These are phyloP conservation scores for Protomyces pachydermus DNA, from an alignment of 1,139 yeast genomes.

Conservation along the genomic window DNA sequence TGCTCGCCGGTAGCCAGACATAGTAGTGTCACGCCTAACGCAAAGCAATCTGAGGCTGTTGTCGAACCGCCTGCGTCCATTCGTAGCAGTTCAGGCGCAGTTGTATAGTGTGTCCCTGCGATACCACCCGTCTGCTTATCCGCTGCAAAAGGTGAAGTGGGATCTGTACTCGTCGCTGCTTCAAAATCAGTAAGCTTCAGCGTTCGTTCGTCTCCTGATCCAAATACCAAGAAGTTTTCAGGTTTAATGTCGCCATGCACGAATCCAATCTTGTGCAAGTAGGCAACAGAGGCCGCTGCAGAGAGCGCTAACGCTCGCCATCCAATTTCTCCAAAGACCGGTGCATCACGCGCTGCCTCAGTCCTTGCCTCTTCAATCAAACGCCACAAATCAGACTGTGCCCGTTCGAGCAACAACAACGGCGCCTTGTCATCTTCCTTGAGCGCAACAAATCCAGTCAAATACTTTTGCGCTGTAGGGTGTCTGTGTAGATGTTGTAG, in stretches of 20 bases:
- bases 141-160: not conserved
- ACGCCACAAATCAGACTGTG: not conserved
- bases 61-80: not conserved
- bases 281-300: conserved; percentile 1
- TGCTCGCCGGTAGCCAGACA: conserved; percentile 18
- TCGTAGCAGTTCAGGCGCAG: conserved; percentile 15
- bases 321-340: not conserved
- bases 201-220: conserved; percentile 59
- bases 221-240: conserved; percentile 58
- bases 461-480: not conserved
- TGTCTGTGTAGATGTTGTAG: not conserved
- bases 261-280: conserved; percentile 77
- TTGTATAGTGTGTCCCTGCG: conserved; percentile 13
- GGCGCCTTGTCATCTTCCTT: not conserved
- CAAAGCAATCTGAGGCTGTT: conserved; percentile 8
- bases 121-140: not conserved
- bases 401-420: conserved; percentile 5
- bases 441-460: not conserved
- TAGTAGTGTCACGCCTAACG: conserved; percentile 11
- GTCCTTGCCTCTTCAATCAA: not conserved
- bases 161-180: conserved; percentile 3
- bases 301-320: conserved; percentile 3
- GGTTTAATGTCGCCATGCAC: conserved; percentile 95
- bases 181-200: conserved; percentile 91
- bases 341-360: not conserved